These are phyloP conservation scores for Tylopilus plumbeoviolaceoides DNA, from an alignment of 768 basidiomycete genomes.

Conservation along the genomic window DNA sequence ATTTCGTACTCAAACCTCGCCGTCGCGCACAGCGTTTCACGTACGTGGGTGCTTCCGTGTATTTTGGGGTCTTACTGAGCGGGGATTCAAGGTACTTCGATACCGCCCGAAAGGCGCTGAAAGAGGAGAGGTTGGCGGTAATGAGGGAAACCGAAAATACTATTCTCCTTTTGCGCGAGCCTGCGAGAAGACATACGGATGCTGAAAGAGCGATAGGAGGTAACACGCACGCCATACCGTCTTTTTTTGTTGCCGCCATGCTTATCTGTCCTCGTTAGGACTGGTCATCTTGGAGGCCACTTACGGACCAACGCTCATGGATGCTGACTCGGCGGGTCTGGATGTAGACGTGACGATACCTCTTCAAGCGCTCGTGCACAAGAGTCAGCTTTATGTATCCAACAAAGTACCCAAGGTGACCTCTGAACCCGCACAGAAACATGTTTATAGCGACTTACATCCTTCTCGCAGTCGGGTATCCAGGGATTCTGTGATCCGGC, in stretches of 20 bases:
- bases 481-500: constrained; percentile 90
- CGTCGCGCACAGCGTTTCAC: constrained; percentile 48
- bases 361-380: constrained; percentile 75
- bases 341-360: constrained; percentile 76
- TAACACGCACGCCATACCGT: constrained; percentile 27
- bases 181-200: constrained; percentile 58
- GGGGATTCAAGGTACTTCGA: constrained; percentile 54
- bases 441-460: constrained; percentile 2
- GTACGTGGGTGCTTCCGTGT: constrained; percentile 35
- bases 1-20: constrained; percentile 53
- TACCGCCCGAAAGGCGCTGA: constrained; percentile 55
- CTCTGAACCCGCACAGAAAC: neutral
- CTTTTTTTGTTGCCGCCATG: constrained; percentile 2
- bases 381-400: constrained; percentile 75
- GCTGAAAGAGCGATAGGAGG: constrained; percentile 67
- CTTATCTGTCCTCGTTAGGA: constrained; percentile 40
- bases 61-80: constrained; percentile 15
- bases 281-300: constrained; percentile 72
- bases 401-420: constrained; percentile 70
- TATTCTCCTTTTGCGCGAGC: constrained; percentile 58
- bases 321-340: constrained; percentile 50
- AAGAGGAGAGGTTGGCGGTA: constrained; percentile 61
- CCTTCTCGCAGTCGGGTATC: constrained; percentile 50
- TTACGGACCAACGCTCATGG: constrained; percentile 58
- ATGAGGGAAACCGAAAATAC: constrained; percentile 63